A percentile compares a stretch with the other conserved stretches of the same genome.
Evolutionary conservation across 805 yeast species (phyloP).

Genomic region (Pichia thaimueangensis): DNA sequence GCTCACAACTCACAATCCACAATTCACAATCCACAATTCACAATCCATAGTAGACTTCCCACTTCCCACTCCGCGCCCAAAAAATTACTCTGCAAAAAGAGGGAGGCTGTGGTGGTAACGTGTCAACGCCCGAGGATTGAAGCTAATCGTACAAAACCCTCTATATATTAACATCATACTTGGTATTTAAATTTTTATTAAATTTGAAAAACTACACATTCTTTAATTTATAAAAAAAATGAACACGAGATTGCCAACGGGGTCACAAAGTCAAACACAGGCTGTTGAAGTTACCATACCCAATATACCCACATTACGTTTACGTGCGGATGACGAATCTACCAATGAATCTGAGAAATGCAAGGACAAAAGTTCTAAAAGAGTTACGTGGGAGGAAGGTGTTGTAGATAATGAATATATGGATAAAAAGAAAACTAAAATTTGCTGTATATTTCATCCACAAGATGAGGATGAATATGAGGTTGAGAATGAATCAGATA

Average conservation of each 20-base stretch:
- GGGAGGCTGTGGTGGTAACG: too few relatives aligned
- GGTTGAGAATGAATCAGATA: conserved; percentile 12
- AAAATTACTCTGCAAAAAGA: too few relatives aligned
- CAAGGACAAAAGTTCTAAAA: conserved; percentile 29
- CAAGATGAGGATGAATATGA: conserved; percentile 45
- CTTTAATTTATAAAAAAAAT: neutral
- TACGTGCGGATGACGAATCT: neutral
- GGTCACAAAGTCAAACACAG: conserved; percentile 8
- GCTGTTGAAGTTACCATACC: conserved; percentile 18
- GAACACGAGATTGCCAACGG: conserved; percentile 2
- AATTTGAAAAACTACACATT: too few relatives aligned
- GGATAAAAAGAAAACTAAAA: conserved; percentile 82
- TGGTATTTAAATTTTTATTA: too few relatives aligned
- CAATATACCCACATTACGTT: conserved; percentile 5
- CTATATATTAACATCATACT: too few relatives aligned
- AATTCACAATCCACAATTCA: too few relatives aligned
- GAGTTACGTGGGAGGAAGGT: conserved; percentile 79
- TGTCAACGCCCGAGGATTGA: too few relatives aligned
- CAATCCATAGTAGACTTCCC: too few relatives aligned
- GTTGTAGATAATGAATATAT: conserved; percentile 86
- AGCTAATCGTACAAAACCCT: too few relatives aligned
- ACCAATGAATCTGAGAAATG: neutral
- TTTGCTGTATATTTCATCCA: conserved; percentile 86
- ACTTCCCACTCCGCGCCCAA: too few relatives aligned
- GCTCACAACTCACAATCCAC: too few relatives aligned